Evolutionary conservation across 306 rosid genomes (phyloP).

Genomic region (Ochetophila trinervis): DNA sequence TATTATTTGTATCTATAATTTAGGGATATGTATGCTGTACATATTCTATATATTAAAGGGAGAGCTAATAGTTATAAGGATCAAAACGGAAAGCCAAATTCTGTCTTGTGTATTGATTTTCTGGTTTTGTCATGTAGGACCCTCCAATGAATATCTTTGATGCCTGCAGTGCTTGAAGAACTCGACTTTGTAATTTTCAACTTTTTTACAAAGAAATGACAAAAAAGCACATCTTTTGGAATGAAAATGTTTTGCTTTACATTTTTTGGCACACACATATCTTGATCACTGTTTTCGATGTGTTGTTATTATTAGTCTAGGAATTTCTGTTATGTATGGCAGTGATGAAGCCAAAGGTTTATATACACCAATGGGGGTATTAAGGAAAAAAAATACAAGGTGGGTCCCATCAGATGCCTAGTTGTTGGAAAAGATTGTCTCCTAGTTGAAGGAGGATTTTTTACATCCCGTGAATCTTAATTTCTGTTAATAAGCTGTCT

Average conservation of each 20-base stretch:
- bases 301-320: slow-evolving; percentile 1
- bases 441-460: slow-evolving; percentile 6
- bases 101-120: no score
- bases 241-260: slow-evolving; percentile 25
- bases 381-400: not conserved
- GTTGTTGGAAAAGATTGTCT: slow-evolving; percentile 11
- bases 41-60: no score
- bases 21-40: no score
- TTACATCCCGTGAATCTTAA: slow-evolving; percentile 13
- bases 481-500: slow-evolving; percentile 18
- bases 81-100: no score
- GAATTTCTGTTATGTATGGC: slow-evolving; percentile 23
- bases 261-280: slow-evolving; percentile 16
- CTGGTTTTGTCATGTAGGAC: no score
- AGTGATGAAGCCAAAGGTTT: slow-evolving; percentile 2
- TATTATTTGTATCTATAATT: no score
- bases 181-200: no score
- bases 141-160: no score
- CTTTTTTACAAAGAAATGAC: no score
- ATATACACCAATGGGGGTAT: not conserved
- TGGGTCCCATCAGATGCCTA: slow-evolving; percentile 18
- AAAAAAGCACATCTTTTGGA: no score
- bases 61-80: no score
- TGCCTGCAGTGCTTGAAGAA: no score
- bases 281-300: slow-evolving; percentile 12